phyloP scores from a whole-genome alignment of 106 monocot species.

The Ottelia alismoides region DNA sequence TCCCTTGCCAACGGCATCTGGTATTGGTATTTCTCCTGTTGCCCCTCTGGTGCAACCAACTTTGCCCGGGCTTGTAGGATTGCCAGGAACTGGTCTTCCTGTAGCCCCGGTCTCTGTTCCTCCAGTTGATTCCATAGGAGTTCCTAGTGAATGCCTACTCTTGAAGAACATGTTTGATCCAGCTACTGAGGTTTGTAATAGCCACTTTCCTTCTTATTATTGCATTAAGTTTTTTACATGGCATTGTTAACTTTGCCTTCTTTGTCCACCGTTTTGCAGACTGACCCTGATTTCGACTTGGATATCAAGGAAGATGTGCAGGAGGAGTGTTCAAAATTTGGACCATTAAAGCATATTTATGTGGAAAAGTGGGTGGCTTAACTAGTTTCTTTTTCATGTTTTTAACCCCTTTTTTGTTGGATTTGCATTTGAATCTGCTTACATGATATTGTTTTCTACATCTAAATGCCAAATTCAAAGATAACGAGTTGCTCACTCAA shows the following conservation, averaged over 20 bases:
- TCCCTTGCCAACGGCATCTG: constrained; percentile 23
- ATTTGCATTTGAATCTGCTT: too few relatives aligned
- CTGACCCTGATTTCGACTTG: constrained; percentile 89
- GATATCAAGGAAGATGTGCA: constrained; percentile 95
- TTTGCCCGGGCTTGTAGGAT: constrained; percentile 13
- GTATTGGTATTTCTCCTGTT: constrained; percentile 33
- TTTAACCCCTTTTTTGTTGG: too few relatives aligned
- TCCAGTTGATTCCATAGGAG: constrained; percentile 24
- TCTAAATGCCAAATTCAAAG: too few relatives aligned
- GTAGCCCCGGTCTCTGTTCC: constrained; percentile 4
- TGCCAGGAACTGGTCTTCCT: constrained; percentile 9
- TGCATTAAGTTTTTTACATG: too few relatives aligned
- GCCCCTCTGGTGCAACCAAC: constrained; percentile 17
- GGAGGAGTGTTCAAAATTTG: constrained; percentile 91
- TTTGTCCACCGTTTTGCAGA: too few relatives aligned
- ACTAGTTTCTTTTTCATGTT: too few relatives aligned
- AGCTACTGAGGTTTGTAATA: constrained; percentile 62
- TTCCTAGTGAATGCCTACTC: constrained; percentile 76
- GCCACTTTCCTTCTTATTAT: too few relatives aligned
- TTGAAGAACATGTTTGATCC: constrained; percentile 99
- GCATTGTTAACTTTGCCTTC: too few relatives aligned
- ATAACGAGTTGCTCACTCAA: too few relatives aligned
- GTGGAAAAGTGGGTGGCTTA: constrained; percentile 87
- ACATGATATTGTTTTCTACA: too few relatives aligned
- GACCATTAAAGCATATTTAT: constrained; percentile 67